Conservation (phyloP, 306 rosid species). For the Delonix regia region DNA sequence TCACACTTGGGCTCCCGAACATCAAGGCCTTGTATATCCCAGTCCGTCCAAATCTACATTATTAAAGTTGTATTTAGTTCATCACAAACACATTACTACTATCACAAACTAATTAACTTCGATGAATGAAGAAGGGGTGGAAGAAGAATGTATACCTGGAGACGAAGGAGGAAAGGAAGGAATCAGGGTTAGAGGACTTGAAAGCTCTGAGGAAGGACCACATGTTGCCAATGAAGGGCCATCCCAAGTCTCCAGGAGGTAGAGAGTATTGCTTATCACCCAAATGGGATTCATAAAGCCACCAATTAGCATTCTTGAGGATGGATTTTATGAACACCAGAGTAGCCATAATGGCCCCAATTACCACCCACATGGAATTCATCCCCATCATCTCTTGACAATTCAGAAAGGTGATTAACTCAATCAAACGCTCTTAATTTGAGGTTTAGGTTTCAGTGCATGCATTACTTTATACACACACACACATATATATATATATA, state of each 20-base stretch:
- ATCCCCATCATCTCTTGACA: neutral
- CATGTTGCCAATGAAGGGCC: conserved; percentile 95
- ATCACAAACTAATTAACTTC: neutral
- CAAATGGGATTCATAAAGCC: conserved; percentile 63
- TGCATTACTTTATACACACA: too few relatives aligned
- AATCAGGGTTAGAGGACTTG: conserved; percentile 79
- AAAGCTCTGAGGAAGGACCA: conserved; percentile 91
- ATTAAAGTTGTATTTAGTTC: neutral
- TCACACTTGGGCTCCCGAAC: conserved; percentile 84
- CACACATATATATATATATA: too few relatives aligned
- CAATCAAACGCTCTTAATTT: too few relatives aligned
- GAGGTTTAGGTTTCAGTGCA: too few relatives aligned
- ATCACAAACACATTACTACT: neutral
- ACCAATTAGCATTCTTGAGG: conserved; percentile 58
- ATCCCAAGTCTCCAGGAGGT: conserved; percentile 92
- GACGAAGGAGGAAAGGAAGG: conserved; percentile 67
- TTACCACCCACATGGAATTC: neutral
- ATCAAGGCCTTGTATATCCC: conserved; percentile 85
- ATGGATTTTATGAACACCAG: conserved; percentile 40
- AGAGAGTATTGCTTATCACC: conserved; percentile 59
- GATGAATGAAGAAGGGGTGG: neutral
- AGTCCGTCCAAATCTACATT: conserved; percentile 63
- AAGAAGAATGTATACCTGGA: conserved; percentile 58
- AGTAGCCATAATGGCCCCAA: conserved; percentile 26
- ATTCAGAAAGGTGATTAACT: neutral